A percentile compares a stretch with the other conserved stretches of the same genome.
Conservation (phyloP, 106 monocot genomes). For the Vanilla planifolia region DNA sequence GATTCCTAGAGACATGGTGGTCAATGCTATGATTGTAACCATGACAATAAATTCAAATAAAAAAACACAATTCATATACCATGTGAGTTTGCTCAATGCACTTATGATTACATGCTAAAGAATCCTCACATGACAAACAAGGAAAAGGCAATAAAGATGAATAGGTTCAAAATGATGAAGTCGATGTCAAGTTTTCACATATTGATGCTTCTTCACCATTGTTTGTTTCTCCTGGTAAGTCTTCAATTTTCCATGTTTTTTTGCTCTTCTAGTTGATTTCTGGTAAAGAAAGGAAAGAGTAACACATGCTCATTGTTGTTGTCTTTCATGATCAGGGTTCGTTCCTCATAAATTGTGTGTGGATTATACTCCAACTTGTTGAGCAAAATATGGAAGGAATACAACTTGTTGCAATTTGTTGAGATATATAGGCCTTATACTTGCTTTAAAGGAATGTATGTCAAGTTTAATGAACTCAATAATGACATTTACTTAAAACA, state of each 20-base stretch:
- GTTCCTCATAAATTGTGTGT: constrained; percentile 28
- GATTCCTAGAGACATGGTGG: constrained; percentile 69
- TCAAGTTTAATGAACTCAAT: background rate
- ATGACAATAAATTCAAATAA: constrained; percentile 29
- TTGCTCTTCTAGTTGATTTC: background rate
- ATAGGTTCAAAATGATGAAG: constrained; percentile 18
- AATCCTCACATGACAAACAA: constrained; percentile 35
- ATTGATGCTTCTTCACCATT: constrained; percentile 42
- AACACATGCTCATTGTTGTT: background rate
- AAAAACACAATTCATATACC: constrained; percentile 29
- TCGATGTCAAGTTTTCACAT: constrained; percentile 15
- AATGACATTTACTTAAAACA: too few species aligned
- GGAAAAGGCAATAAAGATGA: constrained; percentile 17
- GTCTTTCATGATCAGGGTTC: constrained; percentile 23
- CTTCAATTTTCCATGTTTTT: background rate
- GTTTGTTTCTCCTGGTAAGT: constrained; percentile 42
- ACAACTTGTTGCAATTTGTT: constrained; percentile 49
- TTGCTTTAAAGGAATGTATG: constrained; percentile 64
- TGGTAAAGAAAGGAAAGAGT: background rate
- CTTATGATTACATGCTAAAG: constrained; percentile 25
- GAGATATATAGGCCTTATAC: constrained; percentile 59
- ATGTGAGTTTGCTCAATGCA: constrained; percentile 33
- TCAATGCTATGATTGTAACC: constrained; percentile 58
- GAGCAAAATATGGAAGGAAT: constrained; percentile 25
- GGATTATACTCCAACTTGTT: constrained; percentile 23